Evolutionary conservation across 495 filamentous ascomycete species (phyloP).

Genomic region (Rhypophila decipiens): DNA sequence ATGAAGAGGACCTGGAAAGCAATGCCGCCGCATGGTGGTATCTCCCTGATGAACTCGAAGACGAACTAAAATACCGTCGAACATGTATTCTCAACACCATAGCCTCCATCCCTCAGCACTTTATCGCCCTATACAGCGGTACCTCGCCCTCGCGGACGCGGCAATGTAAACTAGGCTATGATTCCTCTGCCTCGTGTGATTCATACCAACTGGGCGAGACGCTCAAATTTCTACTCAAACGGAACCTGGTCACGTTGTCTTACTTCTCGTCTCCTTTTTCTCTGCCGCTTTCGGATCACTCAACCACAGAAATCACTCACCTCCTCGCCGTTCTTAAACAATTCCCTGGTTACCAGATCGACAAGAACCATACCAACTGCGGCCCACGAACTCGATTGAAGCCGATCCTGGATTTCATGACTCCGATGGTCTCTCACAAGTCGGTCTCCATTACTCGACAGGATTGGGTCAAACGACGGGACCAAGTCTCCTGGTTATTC

Average conservation of each 20-base stretch:
- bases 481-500: slow-evolving; percentile 24
- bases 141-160: slow-evolving; percentile 49
- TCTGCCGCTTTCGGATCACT: slow-evolving; percentile 10
- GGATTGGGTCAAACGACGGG: slow-evolving; percentile 39
- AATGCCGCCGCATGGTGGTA: slow-evolving; percentile 60
- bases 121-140: slow-evolving; percentile 61
- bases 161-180: slow-evolving; percentile 74
- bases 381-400: slow-evolving; percentile 62
- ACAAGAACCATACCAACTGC: slow-evolving; percentile 70
- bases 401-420: slow-evolving; percentile 62
- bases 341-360: slow-evolving; percentile 72
- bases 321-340: slow-evolving; percentile 32
- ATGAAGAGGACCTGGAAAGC: slow-evolving; percentile 32
- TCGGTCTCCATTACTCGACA: slow-evolving; percentile 39
- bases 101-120: slow-evolving; percentile 67
- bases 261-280: slow-evolving; percentile 33
- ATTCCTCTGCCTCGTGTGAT: slow-evolving; percentile 69
- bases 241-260: slow-evolving; percentile 42
- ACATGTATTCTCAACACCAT: slow-evolving; percentile 68
- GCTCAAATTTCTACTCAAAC: slow-evolving; percentile 66
- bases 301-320: slow-evolving; percentile 27
- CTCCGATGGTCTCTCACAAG: slow-evolving; percentile 38
- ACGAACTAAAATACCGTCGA: slow-evolving; percentile 66
- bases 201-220: slow-evolving; percentile 83
- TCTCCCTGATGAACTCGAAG: slow-evolving; percentile 70